Evolutionary conservation across 108 stramenopile genomes (phyloP), one percentile per base, ranked within the genome.

Genomic region (Cyclostephanos invisitatus): DNA sequence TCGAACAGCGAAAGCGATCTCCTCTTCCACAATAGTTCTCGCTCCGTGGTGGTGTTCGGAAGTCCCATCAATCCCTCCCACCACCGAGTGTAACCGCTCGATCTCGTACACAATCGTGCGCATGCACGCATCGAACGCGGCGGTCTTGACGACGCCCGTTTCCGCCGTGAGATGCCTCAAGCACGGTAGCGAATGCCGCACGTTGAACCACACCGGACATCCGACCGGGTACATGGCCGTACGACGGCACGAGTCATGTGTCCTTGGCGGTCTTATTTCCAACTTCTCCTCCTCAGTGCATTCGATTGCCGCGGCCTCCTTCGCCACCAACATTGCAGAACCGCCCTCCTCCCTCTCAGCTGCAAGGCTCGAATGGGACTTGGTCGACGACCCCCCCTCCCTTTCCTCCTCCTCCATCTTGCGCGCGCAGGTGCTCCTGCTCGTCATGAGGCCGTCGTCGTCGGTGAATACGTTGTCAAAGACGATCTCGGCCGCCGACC

Each of bases 121-220:
- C 7, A 4, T 11, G 7, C 4, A 3, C 11, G 22, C 0, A 35
- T 65, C 42, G 6, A 65, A 35, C 15, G 47, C 47, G 9, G 36
- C 22, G 22, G 48, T 49, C 46, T 20, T 48, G 12, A 65, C 24
- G 20, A 65, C 8, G 22, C 64, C 64, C 25, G 9, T 22, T 7
- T 65, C 64, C 8, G 64, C 48, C 24, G 24, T 0, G 4, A 65
- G 64, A 40, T 50, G 18, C 22, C 27, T 50, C 20, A 48, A 65
- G 20, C 64, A 65, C 5, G 64, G 64, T 17, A 3, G 49, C 35
- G 48, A 50, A 40, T 50, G 48, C 9, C 48, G 64, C 20, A 65
- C 20, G 5, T 47, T 44, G 24, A 50, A 51, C 64, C 64, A 65
- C 10, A 65, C 64, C 2, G 64, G 64, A 11, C 64, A 65, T 35